Conservation (phyloP, 106 monocot species). For the Dendrobium officinale region DNA sequence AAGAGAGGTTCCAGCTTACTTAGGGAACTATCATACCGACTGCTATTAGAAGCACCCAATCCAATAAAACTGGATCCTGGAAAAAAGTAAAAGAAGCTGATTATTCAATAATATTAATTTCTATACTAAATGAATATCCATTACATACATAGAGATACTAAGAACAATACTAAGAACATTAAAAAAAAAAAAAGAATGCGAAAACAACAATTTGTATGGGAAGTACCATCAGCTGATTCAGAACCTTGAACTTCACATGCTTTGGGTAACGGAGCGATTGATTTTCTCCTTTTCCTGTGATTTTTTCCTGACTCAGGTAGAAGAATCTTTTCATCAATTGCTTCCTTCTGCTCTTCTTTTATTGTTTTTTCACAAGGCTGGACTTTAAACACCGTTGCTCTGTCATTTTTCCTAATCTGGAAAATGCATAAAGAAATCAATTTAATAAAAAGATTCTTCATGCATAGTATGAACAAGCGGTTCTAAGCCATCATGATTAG, state of each 20-base stretch:
- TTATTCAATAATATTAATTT: neutral
- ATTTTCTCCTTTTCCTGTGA: slow-evolving; percentile 32
- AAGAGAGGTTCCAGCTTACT: slow-evolving; percentile 32
- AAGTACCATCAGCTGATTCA: slow-evolving; percentile 42
- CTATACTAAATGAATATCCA: neutral
- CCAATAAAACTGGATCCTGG: slow-evolving; percentile 13
- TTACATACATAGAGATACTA: neutral
- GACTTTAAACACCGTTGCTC: neutral
- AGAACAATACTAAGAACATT: neutral
- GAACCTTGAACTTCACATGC: slow-evolving; percentile 13
- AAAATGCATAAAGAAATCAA: neutral
- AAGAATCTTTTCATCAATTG: slow-evolving; percentile 12
- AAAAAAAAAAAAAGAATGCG: neutral
- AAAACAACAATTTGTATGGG: neutral
- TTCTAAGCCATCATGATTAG: neutral
- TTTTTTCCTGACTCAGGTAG: slow-evolving; percentile 14
- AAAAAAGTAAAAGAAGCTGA: slow-evolving; percentile 10
- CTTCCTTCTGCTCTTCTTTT: slow-evolving; percentile 22
- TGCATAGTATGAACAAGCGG: neutral
- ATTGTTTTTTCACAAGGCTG: slow-evolving; percentile 6
- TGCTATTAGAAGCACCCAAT: slow-evolving; percentile 29
- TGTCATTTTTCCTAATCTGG: slow-evolving; percentile 5
- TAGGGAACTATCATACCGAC: slow-evolving; percentile 90
- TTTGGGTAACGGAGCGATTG: slow-evolving; percentile 38
- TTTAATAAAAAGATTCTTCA: neutral